phyloP scores from a whole-genome alignment of 2,329 filamentous ascomycete species.

The Pseudodiploospora longispora region DNA sequence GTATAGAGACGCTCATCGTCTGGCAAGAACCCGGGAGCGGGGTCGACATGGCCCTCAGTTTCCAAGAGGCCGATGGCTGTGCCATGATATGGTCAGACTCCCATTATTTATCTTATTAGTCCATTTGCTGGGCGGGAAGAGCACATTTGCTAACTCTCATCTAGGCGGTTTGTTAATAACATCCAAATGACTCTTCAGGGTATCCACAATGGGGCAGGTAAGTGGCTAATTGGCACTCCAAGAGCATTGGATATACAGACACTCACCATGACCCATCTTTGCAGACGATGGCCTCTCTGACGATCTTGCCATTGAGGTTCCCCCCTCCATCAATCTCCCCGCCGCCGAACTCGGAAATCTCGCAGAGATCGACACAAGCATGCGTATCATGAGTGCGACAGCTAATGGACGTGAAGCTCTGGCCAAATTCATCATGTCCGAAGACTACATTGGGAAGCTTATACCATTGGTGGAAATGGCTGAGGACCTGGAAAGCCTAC shows the following conservation, averaged over 20 bases:
- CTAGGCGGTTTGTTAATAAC: constrained; percentile 82
- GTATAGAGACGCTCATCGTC: constrained; percentile 85
- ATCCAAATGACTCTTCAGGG: constrained; percentile 68
- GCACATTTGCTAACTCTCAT: constrained; percentile 2
- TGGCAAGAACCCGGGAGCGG: constrained; percentile 84
- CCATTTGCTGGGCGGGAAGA: neutral
- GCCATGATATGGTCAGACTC: constrained; percentile 71
- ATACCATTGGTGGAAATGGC: constrained; percentile 80
- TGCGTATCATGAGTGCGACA: constrained; percentile 69
- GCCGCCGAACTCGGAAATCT: constrained; percentile 75
- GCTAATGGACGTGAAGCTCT: constrained; percentile 75
- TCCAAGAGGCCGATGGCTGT: constrained; percentile 95
- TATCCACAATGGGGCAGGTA: constrained; percentile 55
- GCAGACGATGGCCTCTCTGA: constrained; percentile 82
- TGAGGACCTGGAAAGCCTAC: constrained; percentile 81
- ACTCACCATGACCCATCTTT: constrained; percentile 1
- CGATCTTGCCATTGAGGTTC: constrained; percentile 68
- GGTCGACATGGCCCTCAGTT: constrained; percentile 95
- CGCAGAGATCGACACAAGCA: constrained; percentile 73
- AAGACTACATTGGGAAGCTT: constrained; percentile 82
- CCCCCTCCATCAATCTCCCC: constrained; percentile 65
- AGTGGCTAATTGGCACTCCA: constrained; percentile 10
- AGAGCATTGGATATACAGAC: neutral
- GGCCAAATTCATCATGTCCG: constrained; percentile 74
- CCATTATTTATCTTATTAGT: neutral